Percentiles rank a stretch among this genome's conserved stretches.
These are phyloP conservation scores for Astrocystis sublimbata DNA, from an alignment of 495 filamentous ascomycete genomes.

Conservation along the genomic window DNA sequence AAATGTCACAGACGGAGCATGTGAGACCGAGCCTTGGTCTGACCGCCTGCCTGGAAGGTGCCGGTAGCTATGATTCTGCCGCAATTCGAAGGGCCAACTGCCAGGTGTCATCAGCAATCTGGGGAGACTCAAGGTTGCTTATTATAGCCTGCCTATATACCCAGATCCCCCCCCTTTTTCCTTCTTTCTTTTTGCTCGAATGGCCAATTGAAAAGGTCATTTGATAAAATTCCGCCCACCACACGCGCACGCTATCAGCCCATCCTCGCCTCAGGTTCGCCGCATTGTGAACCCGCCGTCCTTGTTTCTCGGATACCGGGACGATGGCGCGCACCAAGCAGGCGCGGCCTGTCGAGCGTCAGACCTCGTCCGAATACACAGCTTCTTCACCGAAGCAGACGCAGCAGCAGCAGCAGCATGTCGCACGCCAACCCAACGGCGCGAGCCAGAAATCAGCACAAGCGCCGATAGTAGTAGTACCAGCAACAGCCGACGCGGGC, in stretches of 20 bases:
- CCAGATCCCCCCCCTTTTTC: not conserved
- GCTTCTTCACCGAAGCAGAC: conserved; percentile 37
- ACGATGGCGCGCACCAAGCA: conserved; percentile 75
- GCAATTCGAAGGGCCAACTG: conserved; percentile 25
- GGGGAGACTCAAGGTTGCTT: conserved; percentile 5
- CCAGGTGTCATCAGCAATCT: conserved; percentile 35
- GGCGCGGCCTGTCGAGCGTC: conserved; percentile 63
- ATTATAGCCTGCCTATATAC: conserved; percentile 3
- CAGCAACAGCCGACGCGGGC: conserved; percentile 48
- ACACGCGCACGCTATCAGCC: not conserved
- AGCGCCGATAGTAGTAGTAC: conserved; percentile 16
- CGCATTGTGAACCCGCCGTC: not conserved
- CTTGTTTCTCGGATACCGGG: no score
- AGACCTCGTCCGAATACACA: conserved; percentile 63
- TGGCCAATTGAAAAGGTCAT: not conserved
- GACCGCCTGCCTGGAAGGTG: conserved; percentile 9
- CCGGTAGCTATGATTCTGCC: conserved; percentile 30
- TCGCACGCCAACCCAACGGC: conserved; percentile 42
- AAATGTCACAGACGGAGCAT: no score
- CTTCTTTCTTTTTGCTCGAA: no score
- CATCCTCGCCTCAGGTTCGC: not conserved
- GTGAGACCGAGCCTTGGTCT: no score
- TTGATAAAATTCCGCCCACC: no score
- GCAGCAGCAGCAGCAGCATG: conserved; percentile 30
- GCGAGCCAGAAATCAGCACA: conserved; percentile 33